These are phyloP conservation scores for Aspergillus piperis DNA, from an alignment of 2,329 filamentous ascomycete species.

Conservation along the genomic window DNA sequence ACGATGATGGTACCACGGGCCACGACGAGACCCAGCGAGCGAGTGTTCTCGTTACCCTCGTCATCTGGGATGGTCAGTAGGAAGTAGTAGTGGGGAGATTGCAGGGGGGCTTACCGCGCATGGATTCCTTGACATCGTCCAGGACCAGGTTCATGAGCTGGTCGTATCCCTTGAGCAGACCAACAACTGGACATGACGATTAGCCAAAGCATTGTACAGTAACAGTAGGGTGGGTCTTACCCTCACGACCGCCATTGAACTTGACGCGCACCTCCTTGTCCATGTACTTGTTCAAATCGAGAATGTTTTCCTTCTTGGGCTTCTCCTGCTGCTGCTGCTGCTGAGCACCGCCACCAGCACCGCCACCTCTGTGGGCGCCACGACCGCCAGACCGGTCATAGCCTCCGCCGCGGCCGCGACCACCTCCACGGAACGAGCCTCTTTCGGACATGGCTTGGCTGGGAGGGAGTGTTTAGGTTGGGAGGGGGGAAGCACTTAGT, in stretches of 20 bases:
- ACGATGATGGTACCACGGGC: slow-evolving; percentile 91
- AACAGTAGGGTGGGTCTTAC: slow-evolving; percentile 50
- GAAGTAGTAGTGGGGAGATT: slow-evolving; percentile 10
- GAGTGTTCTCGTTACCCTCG: slow-evolving; percentile 81
- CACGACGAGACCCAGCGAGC: slow-evolving; percentile 81
- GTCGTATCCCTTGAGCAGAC: slow-evolving; percentile 91
- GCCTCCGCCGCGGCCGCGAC: slow-evolving; percentile 39
- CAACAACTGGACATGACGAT: slow-evolving; percentile 63
- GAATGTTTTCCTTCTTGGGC: slow-evolving; percentile 98
- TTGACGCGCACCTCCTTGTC: slow-evolving; percentile 95
- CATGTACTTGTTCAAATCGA: slow-evolving; percentile 94
- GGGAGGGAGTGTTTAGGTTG: background rate
- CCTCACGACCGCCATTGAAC: slow-evolving; percentile 92
- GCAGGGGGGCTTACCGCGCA: slow-evolving; percentile 66
- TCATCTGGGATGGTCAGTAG: slow-evolving; percentile 65
- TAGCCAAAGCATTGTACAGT: background rate
- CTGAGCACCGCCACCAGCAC: slow-evolving; percentile 52
- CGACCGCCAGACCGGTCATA: slow-evolving; percentile 45
- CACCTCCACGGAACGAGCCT: slow-evolving; percentile 59
- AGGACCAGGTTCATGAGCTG: slow-evolving; percentile 97
- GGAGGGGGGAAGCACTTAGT: background rate
- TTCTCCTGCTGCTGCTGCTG: slow-evolving; percentile 62
- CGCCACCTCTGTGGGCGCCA: slow-evolving; percentile 50
- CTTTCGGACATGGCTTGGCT: slow-evolving; percentile 43
- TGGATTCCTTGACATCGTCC: slow-evolving; percentile 87